Conservation (phyloP, 2,329 filamentous ascomycete genomes). For the Dothistroma septosporum region DNA sequence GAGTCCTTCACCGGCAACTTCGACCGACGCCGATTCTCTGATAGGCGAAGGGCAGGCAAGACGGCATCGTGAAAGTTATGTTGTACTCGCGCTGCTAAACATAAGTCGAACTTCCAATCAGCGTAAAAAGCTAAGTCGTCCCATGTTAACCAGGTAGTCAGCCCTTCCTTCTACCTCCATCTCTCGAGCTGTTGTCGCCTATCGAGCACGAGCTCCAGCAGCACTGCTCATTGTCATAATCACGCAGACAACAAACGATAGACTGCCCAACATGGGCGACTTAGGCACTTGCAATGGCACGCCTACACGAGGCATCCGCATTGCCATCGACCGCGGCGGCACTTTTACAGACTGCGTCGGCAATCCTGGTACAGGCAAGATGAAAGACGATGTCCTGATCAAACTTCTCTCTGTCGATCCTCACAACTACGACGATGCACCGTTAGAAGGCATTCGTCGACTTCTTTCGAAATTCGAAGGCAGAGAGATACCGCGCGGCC, state of each 20-base stretch:
- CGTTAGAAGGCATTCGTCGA: conserved; percentile 83
- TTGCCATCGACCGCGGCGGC: conserved; percentile 75
- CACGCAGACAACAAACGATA: background rate
- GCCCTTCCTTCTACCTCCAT: background rate
- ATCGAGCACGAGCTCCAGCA: background rate
- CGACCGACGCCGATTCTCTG: background rate
- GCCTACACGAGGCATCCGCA: conserved; percentile 58
- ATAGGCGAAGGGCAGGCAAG: background rate
- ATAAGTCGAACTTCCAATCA: background rate
- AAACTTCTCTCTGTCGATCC: conserved; percentile 89
- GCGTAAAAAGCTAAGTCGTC: background rate
- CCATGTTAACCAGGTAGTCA: background rate
- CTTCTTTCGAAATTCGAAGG: conserved; percentile 74
- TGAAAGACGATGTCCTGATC: conserved; percentile 73
- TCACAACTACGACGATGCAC: conserved; percentile 84
- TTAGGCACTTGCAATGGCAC: conserved; percentile 10
- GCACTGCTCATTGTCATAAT: background rate
- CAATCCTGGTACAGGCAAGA: conserved; percentile 64
- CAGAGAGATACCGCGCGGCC: conserved; percentile 71
- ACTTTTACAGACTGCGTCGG: conserved; percentile 93
- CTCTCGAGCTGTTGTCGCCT: background rate
- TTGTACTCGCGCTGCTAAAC: background rate
- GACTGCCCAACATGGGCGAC: conserved; percentile 11
- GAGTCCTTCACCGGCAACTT: background rate
- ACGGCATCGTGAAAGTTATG: background rate